Percentiles rank a stretch among this genome's conserved stretches.
Evolutionary conservation across 129 eudicot species (phyloP).

Genomic region (Kitagawia praeruptora): DNA sequence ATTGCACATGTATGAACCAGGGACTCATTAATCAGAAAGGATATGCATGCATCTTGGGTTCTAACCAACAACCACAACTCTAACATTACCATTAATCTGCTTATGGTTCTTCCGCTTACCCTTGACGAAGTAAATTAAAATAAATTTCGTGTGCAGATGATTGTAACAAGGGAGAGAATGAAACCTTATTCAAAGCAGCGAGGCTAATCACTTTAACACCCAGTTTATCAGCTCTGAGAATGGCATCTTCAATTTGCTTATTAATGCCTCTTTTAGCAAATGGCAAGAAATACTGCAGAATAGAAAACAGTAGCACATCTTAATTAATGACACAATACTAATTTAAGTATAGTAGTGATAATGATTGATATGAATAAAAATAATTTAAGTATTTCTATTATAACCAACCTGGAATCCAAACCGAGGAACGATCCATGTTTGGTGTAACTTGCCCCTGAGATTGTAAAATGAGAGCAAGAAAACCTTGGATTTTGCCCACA

Average conservation of each 20-base stretch:
- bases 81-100: background rate
- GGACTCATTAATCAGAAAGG: background rate
- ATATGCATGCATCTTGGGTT: background rate
- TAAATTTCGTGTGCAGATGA: background rate
- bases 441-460: conserved; percentile 63
- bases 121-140: background rate
- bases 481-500: conserved; percentile 84
- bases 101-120: background rate
- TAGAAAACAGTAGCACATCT: background rate
- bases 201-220: conserved; percentile 93
- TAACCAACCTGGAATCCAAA: conserved; percentile 76
- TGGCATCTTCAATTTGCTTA: conserved; percentile 82
- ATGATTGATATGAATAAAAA: background rate
- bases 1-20: background rate
- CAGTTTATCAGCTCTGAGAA: conserved; percentile 70
- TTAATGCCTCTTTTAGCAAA: conserved; percentile 82
- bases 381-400: background rate
- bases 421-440: conserved; percentile 86
- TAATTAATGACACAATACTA: background rate
- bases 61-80: background rate
- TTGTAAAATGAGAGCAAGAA: conserved; percentile 59
- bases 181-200: conserved; percentile 91
- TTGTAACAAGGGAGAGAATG: background rate
- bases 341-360: background rate
- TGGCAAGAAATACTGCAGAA: conserved; percentile 82